Conservation (phyloP, 805 yeast species). For the Teunomyces barrocoloradensis region DNA sequence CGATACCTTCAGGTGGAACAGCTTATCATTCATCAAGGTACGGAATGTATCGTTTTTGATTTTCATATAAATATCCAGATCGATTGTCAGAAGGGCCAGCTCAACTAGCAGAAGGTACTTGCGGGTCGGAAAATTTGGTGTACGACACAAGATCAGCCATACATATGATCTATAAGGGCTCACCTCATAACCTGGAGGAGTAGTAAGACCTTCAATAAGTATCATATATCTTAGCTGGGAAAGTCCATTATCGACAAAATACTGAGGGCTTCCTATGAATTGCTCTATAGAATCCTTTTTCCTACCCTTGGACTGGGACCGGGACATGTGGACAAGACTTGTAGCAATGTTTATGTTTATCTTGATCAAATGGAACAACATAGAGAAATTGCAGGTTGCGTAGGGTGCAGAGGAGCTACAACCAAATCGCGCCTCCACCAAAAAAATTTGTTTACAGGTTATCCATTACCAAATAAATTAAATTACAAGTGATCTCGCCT, state of each 20-base stretch:
- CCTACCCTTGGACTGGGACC: conserved; percentile 28
- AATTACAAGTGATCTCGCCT: neutral
- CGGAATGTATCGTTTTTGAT: conserved; percentile 84
- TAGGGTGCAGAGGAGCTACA: too few species aligned
- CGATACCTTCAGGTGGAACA: conserved; percentile 62
- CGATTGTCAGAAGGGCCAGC: conserved; percentile 45
- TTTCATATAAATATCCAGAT: conserved; percentile 57
- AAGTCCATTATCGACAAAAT: conserved; percentile 47
- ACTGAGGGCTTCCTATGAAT: conserved; percentile 43
- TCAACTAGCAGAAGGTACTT: conserved; percentile 51
- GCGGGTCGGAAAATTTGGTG: conserved; percentile 55
- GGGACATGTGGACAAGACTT: neutral
- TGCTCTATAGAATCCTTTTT: conserved; percentile 55
- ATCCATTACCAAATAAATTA: neutral
- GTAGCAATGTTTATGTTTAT: neutral
- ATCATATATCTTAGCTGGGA: conserved; percentile 47
- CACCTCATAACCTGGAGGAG: conserved; percentile 45
- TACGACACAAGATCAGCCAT: conserved; percentile 75
- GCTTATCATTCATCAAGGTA: conserved; percentile 71
- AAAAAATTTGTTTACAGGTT: neutral
- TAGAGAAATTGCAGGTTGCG: too few species aligned
- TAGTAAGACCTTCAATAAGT: conserved; percentile 38
- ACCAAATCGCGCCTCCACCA: neutral
- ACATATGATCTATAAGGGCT: conserved; percentile 72
- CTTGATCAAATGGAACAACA: neutral